phyloP scores from a whole-genome alignment of 2,329 filamentous ascomycete species.

The Microdochium nivale region DNA sequence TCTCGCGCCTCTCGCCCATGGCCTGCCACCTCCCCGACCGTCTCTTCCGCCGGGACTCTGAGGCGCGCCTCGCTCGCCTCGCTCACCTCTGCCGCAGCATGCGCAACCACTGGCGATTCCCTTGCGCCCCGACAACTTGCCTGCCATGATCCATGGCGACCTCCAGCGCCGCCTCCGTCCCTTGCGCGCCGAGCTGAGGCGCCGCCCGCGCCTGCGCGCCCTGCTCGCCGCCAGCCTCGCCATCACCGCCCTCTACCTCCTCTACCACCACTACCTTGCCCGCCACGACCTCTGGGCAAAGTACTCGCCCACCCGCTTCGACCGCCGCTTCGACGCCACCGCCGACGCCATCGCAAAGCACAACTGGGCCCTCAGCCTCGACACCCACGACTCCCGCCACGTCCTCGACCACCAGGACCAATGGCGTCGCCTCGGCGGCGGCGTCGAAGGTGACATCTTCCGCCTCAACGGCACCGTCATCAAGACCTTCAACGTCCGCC shows the following conservation, averaged over 20 bases:
- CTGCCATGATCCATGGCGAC: not conserved
- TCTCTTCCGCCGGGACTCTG: no score
- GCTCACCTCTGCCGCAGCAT: no score
- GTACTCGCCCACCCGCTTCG: not conserved
- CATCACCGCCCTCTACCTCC: not conserved
- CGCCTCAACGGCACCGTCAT: conserved; percentile 17
- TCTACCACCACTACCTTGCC: not conserved
- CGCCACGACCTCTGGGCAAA: not conserved
- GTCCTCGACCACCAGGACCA: conserved; percentile 6
- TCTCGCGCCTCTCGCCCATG: no score
- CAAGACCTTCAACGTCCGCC: conserved; percentile 17
- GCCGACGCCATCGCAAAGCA: not conserved
- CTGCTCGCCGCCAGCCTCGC: not conserved
- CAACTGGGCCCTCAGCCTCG: not conserved
- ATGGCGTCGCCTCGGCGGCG: conserved; percentile 18
- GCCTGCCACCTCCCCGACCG: no score
- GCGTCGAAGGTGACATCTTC: conserved; percentile 21
- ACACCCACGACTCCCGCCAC: not conserved
- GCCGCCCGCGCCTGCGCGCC: not conserved
- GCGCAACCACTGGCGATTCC: no score
- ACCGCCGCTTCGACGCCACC: not conserved
- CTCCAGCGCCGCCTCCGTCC: not conserved
- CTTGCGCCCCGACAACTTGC: not conserved
- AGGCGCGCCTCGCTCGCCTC: no score
- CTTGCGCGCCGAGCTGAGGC: not conserved